phyloP scores from a whole-genome alignment of 805 yeast genomes.

The Starmerella powellii region DNA sequence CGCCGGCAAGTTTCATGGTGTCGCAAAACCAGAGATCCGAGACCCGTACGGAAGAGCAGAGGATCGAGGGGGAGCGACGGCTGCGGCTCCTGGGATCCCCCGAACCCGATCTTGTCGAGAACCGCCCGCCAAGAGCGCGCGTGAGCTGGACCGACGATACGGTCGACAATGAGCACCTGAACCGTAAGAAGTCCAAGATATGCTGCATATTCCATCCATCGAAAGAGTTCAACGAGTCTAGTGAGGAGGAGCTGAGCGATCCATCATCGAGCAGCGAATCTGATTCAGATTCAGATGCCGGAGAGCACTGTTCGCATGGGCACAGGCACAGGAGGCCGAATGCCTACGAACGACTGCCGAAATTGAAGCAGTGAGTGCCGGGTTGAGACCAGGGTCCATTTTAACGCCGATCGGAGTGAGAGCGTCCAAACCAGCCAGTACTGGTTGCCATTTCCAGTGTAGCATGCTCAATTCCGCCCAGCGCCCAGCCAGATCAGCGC shows the following conservation, averaged over 20 bases:
- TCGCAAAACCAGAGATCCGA: not conserved
- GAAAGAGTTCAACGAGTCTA: slow-evolving; percentile 31
- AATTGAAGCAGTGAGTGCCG: not conserved
- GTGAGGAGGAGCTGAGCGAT: slow-evolving; percentile 25
- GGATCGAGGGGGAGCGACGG: not conserved
- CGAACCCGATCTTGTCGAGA: not conserved
- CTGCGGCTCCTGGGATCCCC: slow-evolving; percentile 15
- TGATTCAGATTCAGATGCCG: slow-evolving; percentile 33
- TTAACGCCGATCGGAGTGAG: too few relatives aligned
- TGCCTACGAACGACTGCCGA: slow-evolving; percentile 63
- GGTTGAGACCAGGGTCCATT: too few relatives aligned
- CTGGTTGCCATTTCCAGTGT: too few relatives aligned
- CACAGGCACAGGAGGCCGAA: slow-evolving; percentile 43
- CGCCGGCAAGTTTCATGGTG: not conserved
- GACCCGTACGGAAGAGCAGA: not conserved
- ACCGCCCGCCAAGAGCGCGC: slow-evolving; percentile 29
- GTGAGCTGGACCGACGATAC: slow-evolving; percentile 82
- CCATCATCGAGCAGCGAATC: slow-evolving; percentile 20
- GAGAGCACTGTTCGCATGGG: slow-evolving; percentile 21
- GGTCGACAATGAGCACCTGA: slow-evolving; percentile 79
- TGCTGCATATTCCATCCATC: slow-evolving; percentile 50
- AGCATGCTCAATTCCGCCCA: not conserved
- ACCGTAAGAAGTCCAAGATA: slow-evolving; percentile 78
- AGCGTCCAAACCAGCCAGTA: too few relatives aligned
- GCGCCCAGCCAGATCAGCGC: too few relatives aligned